Base-by-base conservation (phyloP, 768 basidiomycete genomes). In the Tricholoma matsutake region DNA sequence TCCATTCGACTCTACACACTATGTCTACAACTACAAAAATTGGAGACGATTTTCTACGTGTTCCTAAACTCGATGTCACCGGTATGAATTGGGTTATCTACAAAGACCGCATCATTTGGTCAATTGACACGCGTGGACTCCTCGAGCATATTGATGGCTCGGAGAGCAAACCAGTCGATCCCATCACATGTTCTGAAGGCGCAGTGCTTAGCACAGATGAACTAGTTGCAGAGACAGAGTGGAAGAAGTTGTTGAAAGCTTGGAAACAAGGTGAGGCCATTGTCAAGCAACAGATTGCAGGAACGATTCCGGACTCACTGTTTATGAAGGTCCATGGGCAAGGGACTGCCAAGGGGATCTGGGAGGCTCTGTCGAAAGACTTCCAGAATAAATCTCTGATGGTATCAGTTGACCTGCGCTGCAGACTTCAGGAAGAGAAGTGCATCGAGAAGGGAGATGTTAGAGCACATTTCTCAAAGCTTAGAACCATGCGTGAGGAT, bases 271-370 rank as follows among this genome's bases (percentile, higher is more conserved):
- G 67, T 6, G 67, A 75, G 37, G 65, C 70, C 9, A 67, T 69
- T n/a, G 66, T 72, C 13, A 73, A 72, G 57, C 71, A 75, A 49
- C 67, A 69, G 32, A 71, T 77, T 41, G 69, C 71, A 13, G 65
- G 63, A 18, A 72, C 69, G 31, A 73, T 76, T 28, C 71, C 70
- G 16, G 73, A 75, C 62, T 72, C 71, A 56, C 63, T 75, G 7
- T 74, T 75, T 61, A 72, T 74, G 61, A 70, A 71, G 49, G 61
- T 76, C 32, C 59, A 62, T 28, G 47, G 49, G 35, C 56, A 68
- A 20, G 22, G 39, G 13, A 70, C 67, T 0, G 72, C 70, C 25
- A 35, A 29, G 39, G 58, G 66, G 32, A 67, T 74, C 59, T 77
- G 75, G 75, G 54, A 61, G 3, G 67, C 67, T 1, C 49, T 77